A percentile compares a stretch with the other conserved stretches of the same genome.
These are phyloP conservation scores for Albugo laibachii DNA, from an alignment of 352 stramenopile species.

Conservation along the genomic window DNA sequence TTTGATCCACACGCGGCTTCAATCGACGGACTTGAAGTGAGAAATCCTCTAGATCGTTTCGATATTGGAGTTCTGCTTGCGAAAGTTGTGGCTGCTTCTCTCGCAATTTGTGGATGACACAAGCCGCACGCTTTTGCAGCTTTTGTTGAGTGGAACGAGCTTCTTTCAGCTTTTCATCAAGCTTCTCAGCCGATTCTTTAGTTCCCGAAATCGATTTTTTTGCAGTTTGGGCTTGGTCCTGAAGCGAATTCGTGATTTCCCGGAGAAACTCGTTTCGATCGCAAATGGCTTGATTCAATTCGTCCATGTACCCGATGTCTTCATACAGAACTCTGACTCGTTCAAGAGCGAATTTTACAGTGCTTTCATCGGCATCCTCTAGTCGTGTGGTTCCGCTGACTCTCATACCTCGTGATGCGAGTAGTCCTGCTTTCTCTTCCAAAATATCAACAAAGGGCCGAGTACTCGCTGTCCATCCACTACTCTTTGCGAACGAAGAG, in stretches of 20 bases:
- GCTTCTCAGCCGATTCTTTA: slow-evolving; percentile 14
- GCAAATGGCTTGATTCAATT: slow-evolving; percentile 39
- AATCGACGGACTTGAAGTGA: slow-evolving; percentile 36
- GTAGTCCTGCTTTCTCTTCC: slow-evolving; percentile 28
- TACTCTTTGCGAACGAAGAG: background rate
- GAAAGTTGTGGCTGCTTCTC: slow-evolving; percentile 66
- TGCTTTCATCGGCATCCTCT: slow-evolving; percentile 38
- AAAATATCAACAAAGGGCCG: slow-evolving; percentile 15
- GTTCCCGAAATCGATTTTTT: slow-evolving; percentile 15
- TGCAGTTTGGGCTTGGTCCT: slow-evolving; percentile 19
- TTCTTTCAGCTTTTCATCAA: slow-evolving; percentile 33
- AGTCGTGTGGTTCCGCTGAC: slow-evolving; percentile 43
- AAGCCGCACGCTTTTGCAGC: slow-evolving; percentile 50
- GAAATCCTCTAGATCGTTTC: slow-evolving; percentile 45
- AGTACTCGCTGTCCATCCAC: slow-evolving; percentile 2
- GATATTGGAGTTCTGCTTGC: slow-evolving; percentile 47
- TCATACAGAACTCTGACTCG: slow-evolving; percentile 56
- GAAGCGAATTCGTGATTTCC: slow-evolving; percentile 37
- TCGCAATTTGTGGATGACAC: slow-evolving; percentile 55
- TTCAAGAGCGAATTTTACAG: slow-evolving; percentile 54
- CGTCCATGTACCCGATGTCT: slow-evolving; percentile 56
- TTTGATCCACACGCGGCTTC: slow-evolving; percentile 43
- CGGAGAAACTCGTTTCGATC: slow-evolving; percentile 30
- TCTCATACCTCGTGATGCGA: slow-evolving; percentile 32
- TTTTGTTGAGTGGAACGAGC: slow-evolving; percentile 50